phyloP scores from a whole-genome alignment of 371 early-diverging fungal species.

The Mortierella sp. region DNA sequence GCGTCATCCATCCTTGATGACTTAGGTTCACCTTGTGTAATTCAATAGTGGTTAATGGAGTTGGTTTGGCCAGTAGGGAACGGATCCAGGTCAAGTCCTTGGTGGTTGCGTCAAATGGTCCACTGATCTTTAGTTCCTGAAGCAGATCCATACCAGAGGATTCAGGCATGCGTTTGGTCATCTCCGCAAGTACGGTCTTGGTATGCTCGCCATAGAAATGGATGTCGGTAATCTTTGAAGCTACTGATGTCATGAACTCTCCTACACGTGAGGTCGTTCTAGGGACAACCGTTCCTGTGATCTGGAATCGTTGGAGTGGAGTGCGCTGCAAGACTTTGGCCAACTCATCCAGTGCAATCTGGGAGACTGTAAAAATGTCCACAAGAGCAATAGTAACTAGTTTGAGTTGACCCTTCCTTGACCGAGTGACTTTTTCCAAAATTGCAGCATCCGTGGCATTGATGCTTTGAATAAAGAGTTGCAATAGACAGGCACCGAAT shows the following conservation, averaged over 20 bases:
- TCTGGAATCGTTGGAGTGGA: conserved; percentile 17
- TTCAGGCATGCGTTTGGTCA: conserved; percentile 34
- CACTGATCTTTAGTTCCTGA: conserved; percentile 24
- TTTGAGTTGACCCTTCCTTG: conserved; percentile 42
- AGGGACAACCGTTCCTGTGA: conserved; percentile 27
- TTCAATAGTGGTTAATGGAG: conserved; percentile 34
- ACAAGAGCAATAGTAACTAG: conserved; percentile 24
- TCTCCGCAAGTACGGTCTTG: conserved; percentile 20
- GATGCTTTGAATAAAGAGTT: conserved; percentile 30
- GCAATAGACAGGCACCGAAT: conserved; percentile 33
- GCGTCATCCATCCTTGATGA: conserved; percentile 51
- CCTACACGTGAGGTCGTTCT: conserved; percentile 20
- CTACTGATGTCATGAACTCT: conserved; percentile 37
- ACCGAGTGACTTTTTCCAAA: conserved; percentile 40
- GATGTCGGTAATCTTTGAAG: conserved; percentile 33
- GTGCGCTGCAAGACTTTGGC: conserved; percentile 27
- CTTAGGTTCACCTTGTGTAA: conserved; percentile 40
- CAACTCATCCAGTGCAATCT: conserved; percentile 27
- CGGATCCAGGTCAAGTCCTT: conserved; percentile 45
- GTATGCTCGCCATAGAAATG: conserved; percentile 33
- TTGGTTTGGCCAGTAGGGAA: conserved; percentile 22
- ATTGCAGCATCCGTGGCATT: conserved; percentile 31
- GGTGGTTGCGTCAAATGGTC: conserved; percentile 36
- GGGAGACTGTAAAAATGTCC: conserved; percentile 19
- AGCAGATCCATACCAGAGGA: conserved; percentile 25